Evolutionary conservation across 225 moss, liverwort and hornwort genomes (phyloP).

Genomic region (Marchantia polymorpha): DNA sequence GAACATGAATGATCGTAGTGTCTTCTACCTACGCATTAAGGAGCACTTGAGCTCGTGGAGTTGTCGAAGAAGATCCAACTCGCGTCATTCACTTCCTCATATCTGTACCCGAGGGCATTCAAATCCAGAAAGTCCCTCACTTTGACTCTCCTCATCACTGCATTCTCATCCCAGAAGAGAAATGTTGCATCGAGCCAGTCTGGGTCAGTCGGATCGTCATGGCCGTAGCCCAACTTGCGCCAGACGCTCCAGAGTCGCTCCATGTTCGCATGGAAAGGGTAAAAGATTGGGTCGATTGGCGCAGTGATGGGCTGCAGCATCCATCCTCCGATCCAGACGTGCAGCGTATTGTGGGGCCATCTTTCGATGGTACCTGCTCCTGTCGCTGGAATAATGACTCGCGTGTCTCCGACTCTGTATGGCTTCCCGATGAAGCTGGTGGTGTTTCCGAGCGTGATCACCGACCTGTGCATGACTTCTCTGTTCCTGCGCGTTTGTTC

Average conservation of each 20-base stretch:
- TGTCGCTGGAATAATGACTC: not conserved
- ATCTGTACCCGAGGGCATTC: constrained; percentile 31
- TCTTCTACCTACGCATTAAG: too few species aligned
- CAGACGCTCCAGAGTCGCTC: not conserved
- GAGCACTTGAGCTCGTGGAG: too few species aligned
- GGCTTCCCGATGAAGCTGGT: not conserved
- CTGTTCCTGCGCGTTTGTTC: not conserved
- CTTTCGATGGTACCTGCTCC: not conserved
- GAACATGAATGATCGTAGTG: too few species aligned
- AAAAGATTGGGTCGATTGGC: not conserved
- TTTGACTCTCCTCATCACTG: constrained; percentile 39
- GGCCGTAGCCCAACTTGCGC: too few species aligned
- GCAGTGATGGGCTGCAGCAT: not conserved
- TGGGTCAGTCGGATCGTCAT: constrained; percentile 11
- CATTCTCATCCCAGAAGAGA: constrained; percentile 52
- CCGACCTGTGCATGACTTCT: not conserved
- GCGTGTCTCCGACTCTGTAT: not conserved
- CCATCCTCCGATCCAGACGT: not conserved
- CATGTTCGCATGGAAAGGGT: not conserved
- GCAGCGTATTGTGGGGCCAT: not conserved
- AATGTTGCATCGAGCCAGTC: constrained; percentile 51
- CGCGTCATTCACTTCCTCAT: constrained; percentile 6
- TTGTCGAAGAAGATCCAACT: not conserved
- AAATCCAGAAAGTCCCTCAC: constrained; percentile 42
- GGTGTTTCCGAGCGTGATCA: not conserved